Conservation (phyloP, 1,284 basidiomycete genomes). For the Xerocomus minutiporus region DNA sequence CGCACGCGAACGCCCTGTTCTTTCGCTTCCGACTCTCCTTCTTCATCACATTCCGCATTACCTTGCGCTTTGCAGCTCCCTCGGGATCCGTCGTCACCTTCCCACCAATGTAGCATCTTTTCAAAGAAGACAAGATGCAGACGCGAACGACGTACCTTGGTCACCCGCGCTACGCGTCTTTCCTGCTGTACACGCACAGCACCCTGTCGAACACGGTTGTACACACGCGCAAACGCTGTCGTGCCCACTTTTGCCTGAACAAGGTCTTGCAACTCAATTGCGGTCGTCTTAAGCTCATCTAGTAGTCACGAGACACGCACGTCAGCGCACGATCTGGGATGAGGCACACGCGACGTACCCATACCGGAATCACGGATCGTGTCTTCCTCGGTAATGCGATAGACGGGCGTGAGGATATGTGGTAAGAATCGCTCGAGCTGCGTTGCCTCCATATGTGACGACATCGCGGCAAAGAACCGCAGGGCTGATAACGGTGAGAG, state of each 20-base stretch:
- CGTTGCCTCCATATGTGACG: constrained; percentile 58
- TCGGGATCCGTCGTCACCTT: constrained; percentile 67
- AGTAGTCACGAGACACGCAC: background rate
- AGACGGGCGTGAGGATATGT: constrained; percentile 83
- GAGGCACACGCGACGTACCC: constrained; percentile 48
- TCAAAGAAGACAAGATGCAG: background rate
- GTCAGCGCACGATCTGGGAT: background rate
- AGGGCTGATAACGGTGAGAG: constrained; percentile 77
- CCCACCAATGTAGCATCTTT: background rate
- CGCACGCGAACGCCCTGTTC: constrained; percentile 55
- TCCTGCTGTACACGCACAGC: constrained; percentile 68
- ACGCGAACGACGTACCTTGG: constrained; percentile 43
- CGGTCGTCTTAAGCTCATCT: constrained; percentile 84
- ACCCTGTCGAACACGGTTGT: constrained; percentile 76
- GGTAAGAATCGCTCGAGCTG: constrained; percentile 68
- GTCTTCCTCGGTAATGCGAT: constrained; percentile 85
- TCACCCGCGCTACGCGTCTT: constrained; percentile 61
- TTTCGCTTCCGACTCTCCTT: constrained; percentile 83
- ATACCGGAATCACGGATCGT: constrained; percentile 72
- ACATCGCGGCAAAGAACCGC: constrained; percentile 94
- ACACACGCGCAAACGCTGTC: constrained; percentile 73
- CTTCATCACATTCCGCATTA: constrained; percentile 64
- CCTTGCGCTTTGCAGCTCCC: constrained; percentile 70
- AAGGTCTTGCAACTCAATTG: constrained; percentile 84
- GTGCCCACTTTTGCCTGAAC: constrained; percentile 84